Evolutionary conservation across 2,329 filamentous ascomycete species (phyloP).

Genomic region (Penicillium sp.): DNA sequence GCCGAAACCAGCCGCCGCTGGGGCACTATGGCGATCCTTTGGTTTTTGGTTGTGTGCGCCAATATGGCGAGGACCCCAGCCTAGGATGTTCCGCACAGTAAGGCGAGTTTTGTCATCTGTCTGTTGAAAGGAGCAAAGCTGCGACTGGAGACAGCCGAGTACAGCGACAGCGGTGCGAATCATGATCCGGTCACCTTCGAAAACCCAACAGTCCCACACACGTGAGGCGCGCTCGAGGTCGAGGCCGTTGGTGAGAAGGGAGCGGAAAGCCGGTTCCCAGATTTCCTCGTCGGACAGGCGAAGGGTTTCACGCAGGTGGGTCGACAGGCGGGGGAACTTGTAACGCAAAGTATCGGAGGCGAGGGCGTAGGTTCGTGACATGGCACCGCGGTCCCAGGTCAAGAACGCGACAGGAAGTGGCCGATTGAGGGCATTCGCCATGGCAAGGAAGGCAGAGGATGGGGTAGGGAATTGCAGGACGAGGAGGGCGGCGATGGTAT

Average conservation of each 20-base stretch:
- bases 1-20: slow-evolving; percentile 39
- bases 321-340: slow-evolving; percentile 60
- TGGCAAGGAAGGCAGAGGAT: slow-evolving; percentile 59
- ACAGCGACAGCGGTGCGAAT: slow-evolving; percentile 51
- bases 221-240: slow-evolving; percentile 58
- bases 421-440: slow-evolving; percentile 66
- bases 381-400: slow-evolving; percentile 60
- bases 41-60: slow-evolving; percentile 33
- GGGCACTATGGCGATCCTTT: slow-evolving; percentile 43
- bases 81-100: slow-evolving; percentile 37
- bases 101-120: slow-evolving; percentile 43
- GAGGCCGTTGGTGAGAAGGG: slow-evolving; percentile 56
- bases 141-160: slow-evolving; percentile 48
- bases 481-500: slow-evolving; percentile 62
- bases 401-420: slow-evolving; percentile 65
- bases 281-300: slow-evolving; percentile 48
- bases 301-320: slow-evolving; percentile 53
- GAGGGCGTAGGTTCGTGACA: slow-evolving; percentile 59
- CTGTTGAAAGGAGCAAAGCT: slow-evolving; percentile 44
- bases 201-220: slow-evolving; percentile 65
- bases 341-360: slow-evolving; percentile 61
- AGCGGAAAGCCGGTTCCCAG: slow-evolving; percentile 59
- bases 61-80: slow-evolving; percentile 41
- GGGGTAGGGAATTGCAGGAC: slow-evolving; percentile 60
- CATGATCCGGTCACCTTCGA: slow-evolving; percentile 61